Conservation (phyloP, 2,329 filamentous ascomycete species). For the Pseudogymnoascus sp. region DNA sequence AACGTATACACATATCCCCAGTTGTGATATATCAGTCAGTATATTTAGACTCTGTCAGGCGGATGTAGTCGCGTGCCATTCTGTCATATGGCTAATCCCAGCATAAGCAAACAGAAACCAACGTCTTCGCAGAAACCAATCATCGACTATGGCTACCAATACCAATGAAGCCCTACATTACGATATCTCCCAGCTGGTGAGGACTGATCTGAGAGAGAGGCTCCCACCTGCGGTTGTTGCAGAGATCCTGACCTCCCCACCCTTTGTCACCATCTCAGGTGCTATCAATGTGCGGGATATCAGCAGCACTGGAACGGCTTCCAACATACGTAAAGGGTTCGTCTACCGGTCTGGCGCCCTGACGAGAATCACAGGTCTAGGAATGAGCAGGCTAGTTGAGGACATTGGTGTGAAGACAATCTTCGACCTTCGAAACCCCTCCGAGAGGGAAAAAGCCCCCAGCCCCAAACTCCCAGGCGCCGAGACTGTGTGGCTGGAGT, state of each 20-base stretch:
- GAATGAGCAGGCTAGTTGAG: background rate
- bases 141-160: background rate
- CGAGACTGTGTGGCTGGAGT: constrained; percentile 40
- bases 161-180: background rate
- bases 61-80: background rate
- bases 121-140: background rate
- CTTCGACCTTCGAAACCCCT: constrained; percentile 44
- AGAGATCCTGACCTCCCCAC: constrained; percentile 11
- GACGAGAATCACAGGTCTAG: constrained; percentile 13
- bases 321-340: constrained; percentile 8
- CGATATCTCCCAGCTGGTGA: background rate
- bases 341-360: constrained; percentile 16
- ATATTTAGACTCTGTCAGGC: background rate
- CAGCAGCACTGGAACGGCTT: constrained; percentile 9
- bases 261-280: constrained; percentile 16
- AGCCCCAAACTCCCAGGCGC: constrained; percentile 40
- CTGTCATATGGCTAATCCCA: background rate
- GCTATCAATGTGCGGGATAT: constrained; percentile 18
- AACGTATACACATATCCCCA: background rate
- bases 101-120: background rate
- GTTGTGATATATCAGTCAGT: background rate
- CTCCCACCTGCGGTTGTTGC: background rate
- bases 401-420: constrained; percentile 24
- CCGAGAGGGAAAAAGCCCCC: constrained; percentile 37
- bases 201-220: background rate